A percentile compares a stretch with the other conserved stretches of the same genome.
These are phyloP conservation scores for Citrus maxima DNA, from an alignment of 345 rosid species.

Conservation along the genomic window DNA sequence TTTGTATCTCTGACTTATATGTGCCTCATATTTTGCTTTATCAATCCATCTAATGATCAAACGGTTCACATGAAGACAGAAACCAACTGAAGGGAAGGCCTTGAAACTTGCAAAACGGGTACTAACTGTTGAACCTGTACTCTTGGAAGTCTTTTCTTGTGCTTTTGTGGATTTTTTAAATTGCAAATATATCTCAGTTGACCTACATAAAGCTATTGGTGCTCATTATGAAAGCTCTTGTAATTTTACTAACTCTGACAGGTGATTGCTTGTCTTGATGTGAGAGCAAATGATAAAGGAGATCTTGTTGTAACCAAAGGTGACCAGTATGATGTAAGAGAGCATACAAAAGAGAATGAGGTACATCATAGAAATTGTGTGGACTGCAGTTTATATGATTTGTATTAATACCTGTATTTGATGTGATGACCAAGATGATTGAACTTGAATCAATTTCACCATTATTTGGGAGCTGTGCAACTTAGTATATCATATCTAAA, in stretches of 20 bases:
- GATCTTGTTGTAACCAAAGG: slow-evolving; percentile 99
- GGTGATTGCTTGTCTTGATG: slow-evolving; percentile 99
- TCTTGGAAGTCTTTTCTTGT: background rate
- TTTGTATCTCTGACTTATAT: slow-evolving; percentile 15
- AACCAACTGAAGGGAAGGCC: slow-evolving; percentile 68
- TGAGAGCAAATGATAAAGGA: slow-evolving; percentile 88
- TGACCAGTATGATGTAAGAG: slow-evolving; percentile 94
- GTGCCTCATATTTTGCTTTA: slow-evolving; percentile 7
- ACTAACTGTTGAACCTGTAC: slow-evolving; percentile 23
- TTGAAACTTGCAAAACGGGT: slow-evolving; percentile 95
- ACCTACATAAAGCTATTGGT: background rate
- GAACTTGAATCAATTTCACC: background rate
- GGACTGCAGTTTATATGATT: background rate
- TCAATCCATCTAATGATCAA: slow-evolving; percentile 40
- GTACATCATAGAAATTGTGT: slow-evolving; percentile 26
- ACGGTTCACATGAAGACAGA: slow-evolving; percentile 68
- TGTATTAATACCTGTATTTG: background rate
- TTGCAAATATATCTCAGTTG: background rate
- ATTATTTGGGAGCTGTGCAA: background rate
- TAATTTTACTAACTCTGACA: slow-evolving; percentile 27
- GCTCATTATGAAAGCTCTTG: background rate
- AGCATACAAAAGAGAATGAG: slow-evolving; percentile 79
- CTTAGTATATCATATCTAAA: background rate
- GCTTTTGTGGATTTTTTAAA: background rate
- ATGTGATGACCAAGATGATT: background rate